Percentiles rank a stretch among this genome's conserved stretches.
Evolutionary conservation across 106 monocot genomes (phyloP).

Genomic region (Phalaenopsis aphrodite): DNA sequence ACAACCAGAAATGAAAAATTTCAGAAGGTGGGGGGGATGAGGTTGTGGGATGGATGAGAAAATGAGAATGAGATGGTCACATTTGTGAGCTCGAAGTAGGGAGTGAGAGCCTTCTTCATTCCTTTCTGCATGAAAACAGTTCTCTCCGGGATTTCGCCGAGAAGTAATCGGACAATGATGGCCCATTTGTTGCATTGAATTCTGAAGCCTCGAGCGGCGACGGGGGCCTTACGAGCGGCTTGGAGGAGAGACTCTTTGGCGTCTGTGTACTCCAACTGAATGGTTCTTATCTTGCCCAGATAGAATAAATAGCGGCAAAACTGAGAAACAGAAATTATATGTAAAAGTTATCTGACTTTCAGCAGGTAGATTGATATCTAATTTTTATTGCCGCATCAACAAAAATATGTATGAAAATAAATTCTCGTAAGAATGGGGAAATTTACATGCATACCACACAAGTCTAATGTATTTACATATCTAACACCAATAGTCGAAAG

Average conservation of each 20-base stretch:
- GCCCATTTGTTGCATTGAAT: conserved; percentile 99
- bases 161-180: conserved; percentile 75
- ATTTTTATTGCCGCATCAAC: too few relatives aligned
- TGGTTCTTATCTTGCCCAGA: conserved; percentile 92
- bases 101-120: conserved; percentile 83
- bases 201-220: conserved; percentile 74
- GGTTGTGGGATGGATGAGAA: neutral
- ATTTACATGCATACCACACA: neutral
- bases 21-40: neutral
- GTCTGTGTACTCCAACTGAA: conserved; percentile 97
- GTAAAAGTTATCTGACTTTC: neutral
- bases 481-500: neutral
- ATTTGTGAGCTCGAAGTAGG: conserved; percentile 97
- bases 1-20: neutral
- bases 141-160: conserved; percentile 93
- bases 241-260: conserved; percentile 94
- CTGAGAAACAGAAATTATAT: conserved; percentile 17
- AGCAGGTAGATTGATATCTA: neutral
- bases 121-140: conserved; percentile 99
- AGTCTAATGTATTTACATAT: neutral
- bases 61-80: conserved; percentile 19
- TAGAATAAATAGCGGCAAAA: conserved; percentile 91
- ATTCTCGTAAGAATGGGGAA: too few relatives aligned
- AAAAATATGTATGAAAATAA: too few relatives aligned
- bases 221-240: conserved; percentile 88